These are phyloP conservation scores for Mycena epipterygia DNA, from an alignment of 768 basidiomycete genomes.

Conservation along the genomic window DNA sequence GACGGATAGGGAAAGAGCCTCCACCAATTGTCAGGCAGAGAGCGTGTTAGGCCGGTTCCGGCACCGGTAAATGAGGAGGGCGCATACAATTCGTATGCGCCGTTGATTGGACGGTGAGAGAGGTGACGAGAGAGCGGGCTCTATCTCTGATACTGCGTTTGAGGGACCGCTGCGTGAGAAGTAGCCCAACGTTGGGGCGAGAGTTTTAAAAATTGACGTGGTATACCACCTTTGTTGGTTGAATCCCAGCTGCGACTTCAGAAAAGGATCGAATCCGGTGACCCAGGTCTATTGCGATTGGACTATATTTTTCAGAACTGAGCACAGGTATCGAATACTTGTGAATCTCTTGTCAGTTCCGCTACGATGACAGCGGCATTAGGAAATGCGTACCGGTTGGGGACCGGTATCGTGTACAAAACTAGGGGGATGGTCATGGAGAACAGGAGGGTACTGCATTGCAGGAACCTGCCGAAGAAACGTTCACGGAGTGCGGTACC, in stretches of 20 bases:
- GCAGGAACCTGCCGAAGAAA: neutral
- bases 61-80: slow-evolving; percentile 6
- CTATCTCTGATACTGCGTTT: neutral
- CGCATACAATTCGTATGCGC: neutral
- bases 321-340: no score
- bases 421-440: neutral
- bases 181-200: neutral
- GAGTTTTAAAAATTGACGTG: neutral
- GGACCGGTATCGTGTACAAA: neutral
- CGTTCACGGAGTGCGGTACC: neutral
- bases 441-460: neutral
- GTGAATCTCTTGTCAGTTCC: neutral
- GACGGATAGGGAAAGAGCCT: neutral
- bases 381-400: neutral
- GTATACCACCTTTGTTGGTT: neutral
- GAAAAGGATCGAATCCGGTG: neutral
- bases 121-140: slow-evolving; percentile 6
- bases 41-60: neutral
- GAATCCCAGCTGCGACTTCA: no score
- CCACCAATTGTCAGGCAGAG: neutral
- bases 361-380: neutral
- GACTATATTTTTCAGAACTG: no score
- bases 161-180: neutral
- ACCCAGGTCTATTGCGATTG: no score
- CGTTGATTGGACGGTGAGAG: neutral